Evolutionary conservation across 1,139 yeast genomes (phyloP).

Genomic region (Candida dubliniensis): DNA sequence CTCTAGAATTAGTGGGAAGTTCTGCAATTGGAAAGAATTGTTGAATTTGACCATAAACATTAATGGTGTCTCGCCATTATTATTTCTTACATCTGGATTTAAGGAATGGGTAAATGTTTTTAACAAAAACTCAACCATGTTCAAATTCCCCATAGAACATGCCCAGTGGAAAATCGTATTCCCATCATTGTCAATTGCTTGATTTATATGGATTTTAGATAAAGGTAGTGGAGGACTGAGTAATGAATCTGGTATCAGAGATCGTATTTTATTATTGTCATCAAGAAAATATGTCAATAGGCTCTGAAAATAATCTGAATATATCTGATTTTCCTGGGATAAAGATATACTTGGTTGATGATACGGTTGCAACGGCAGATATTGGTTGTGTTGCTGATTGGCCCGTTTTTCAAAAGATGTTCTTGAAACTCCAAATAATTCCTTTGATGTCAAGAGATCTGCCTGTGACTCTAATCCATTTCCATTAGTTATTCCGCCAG

Average conservation of each 20-base stretch:
- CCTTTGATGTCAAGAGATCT: slow-evolving; percentile 41
- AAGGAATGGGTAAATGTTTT: slow-evolving; percentile 39
- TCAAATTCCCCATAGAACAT: slow-evolving; percentile 79
- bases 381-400: slow-evolving; percentile 12
- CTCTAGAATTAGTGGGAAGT: slow-evolving; percentile 73
- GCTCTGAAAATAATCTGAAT: slow-evolving; percentile 37
- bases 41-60: slow-evolving; percentile 88
- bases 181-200: slow-evolving; percentile 89
- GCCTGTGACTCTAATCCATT: slow-evolving; percentile 18
- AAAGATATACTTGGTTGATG: slow-evolving; percentile 21
- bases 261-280: slow-evolving; percentile 28
- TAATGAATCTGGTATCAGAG: slow-evolving; percentile 32
- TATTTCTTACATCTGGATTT: slow-evolving; percentile 64
- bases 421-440: slow-evolving; percentile 46
- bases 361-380: slow-evolving; percentile 13
- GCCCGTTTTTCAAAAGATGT: slow-evolving; percentile 40
- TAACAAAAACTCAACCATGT: slow-evolving; percentile 71
- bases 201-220: slow-evolving; percentile 60
- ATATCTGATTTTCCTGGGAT: slow-evolving; percentile 22
- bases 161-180: slow-evolving; percentile 97
- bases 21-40: slow-evolving; percentile 74
- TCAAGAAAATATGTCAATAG: slow-evolving; percentile 36
- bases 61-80: slow-evolving; percentile 82
- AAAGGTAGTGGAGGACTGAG: slow-evolving; percentile 45
- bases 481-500: slow-evolving; percentile 2